A percentile compares a stretch with the other conserved stretches of the same genome.
Evolutionary conservation across 1,284 basidiomycete species (phyloP).

Genomic region (Ceratorhiza oryzae-sativae): DNA sequence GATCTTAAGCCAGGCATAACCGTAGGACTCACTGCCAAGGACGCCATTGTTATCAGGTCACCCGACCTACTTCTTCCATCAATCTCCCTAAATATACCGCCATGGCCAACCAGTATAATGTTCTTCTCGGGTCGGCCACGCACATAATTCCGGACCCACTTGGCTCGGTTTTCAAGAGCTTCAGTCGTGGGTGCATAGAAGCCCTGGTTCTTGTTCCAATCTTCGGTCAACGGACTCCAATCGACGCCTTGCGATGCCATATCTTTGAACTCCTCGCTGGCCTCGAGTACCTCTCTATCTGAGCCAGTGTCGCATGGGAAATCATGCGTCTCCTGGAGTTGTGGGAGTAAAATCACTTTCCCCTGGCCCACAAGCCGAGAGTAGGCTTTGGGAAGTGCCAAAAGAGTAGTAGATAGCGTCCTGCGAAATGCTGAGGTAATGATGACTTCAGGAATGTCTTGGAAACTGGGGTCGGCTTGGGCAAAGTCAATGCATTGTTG

Average conservation of each 20-base stretch:
- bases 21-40: conserved; percentile 15
- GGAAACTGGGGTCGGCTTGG: conserved; percentile 21
- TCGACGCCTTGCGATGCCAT: conserved; percentile 6
- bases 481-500: conserved; percentile 35
- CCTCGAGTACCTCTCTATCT: conserved; percentile 22
- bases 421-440: conserved; percentile 23
- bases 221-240: conserved; percentile 21
- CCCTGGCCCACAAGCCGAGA: conserved; percentile 1
- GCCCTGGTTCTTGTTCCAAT: conserved; percentile 33
- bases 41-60: neutral
- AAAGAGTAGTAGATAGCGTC: conserved; percentile 25
- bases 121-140: conserved; percentile 14
- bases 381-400: conserved; percentile 24
- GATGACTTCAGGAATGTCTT: conserved; percentile 24
- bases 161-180: conserved; percentile 16
- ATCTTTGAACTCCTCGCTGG: conserved; percentile 22
- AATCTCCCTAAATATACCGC: conserved; percentile 32
- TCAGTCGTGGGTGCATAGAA: conserved; percentile 28
- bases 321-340: conserved; percentile 34
- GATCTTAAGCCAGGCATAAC: neutral
- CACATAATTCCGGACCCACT: conserved; percentile 27
- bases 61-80: conserved; percentile 1
- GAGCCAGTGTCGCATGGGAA: conserved; percentile 35
- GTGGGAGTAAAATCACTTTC: conserved; percentile 15
- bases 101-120: conserved; percentile 30